phyloP scores from a whole-genome alignment of 257 asterid genomes.

The Knoxia roxburghii region DNA sequence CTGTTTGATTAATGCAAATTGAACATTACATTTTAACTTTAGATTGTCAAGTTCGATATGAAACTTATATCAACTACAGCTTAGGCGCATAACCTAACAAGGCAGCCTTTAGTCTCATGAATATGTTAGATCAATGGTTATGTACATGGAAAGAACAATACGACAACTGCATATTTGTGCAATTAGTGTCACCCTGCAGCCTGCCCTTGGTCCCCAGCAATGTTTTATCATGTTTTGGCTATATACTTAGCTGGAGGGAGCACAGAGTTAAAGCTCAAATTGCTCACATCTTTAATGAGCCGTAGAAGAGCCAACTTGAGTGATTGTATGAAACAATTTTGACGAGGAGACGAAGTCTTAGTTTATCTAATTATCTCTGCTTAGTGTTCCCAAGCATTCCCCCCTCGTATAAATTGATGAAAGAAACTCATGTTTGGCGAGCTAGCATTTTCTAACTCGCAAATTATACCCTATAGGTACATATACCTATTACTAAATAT shows the following conservation, averaged over 20 bases:
- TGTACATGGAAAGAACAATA: neutral
- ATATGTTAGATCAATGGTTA: neutral
- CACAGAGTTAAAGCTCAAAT: neutral
- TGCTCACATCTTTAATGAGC: neutral
- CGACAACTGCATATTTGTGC: neutral
- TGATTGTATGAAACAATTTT: neutral
- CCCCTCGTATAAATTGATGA: neutral
- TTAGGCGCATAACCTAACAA: neutral
- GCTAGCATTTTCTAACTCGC: neutral
- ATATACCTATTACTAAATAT: too few species aligned
- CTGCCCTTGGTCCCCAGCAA: too few species aligned
- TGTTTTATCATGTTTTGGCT: too few species aligned
- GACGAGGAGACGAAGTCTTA: neutral
- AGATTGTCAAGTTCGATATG: neutral
- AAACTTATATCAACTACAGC: neutral
- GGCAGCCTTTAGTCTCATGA: neutral
- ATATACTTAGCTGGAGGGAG: constrained; percentile 2
- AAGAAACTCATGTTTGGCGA: neutral
- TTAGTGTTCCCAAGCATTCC: too few species aligned
- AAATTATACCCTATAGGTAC: too few species aligned
- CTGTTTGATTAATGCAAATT: neutral
- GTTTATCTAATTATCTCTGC: neutral
- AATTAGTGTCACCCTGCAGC: neutral
- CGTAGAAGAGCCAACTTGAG: neutral
- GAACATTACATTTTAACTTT: neutral